These are phyloP conservation scores for Amanita jacksonii DNA, from an alignment of 768 basidiomycete genomes.

Conservation along the genomic window DNA sequence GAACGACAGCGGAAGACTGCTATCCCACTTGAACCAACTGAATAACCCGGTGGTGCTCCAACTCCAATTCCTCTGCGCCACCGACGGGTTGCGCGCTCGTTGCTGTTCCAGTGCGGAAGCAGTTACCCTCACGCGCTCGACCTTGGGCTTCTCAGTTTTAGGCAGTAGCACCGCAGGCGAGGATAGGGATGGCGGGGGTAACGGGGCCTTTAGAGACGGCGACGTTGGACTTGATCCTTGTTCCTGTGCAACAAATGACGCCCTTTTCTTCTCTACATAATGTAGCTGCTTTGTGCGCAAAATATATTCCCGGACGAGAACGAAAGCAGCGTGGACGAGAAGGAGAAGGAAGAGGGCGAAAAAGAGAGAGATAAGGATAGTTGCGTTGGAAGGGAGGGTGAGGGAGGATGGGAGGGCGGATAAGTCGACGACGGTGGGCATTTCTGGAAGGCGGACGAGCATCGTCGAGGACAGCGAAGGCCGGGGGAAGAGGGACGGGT, in stretches of 20 bases:
- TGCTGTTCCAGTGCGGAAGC: conserved; percentile 15
- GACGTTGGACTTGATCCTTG: conserved; percentile 3
- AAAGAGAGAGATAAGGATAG: conserved; percentile 16
- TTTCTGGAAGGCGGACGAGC: conserved; percentile 8
- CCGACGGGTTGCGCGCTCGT: conserved; percentile 11
- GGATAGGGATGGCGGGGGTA: conserved; percentile 5
- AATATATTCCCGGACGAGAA: conserved; percentile 9
- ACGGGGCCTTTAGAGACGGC: too few relatives aligned
- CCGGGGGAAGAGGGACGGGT: conserved; percentile 5
- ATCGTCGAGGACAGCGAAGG: conserved; percentile 7
- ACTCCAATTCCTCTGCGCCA: neutral
- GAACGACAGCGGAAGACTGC: conserved; percentile 3
- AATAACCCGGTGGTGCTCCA: conserved; percentile 4
- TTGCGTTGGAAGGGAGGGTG: conserved; percentile 10
- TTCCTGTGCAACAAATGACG: conserved; percentile 10
- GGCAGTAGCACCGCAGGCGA: conserved; percentile 15
- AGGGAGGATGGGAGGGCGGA: conserved; percentile 11
- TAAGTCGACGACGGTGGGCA: conserved; percentile 11
- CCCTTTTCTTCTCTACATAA: conserved; percentile 11
- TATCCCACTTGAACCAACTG: conserved; percentile 9
- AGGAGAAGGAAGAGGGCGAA: conserved; percentile 8
- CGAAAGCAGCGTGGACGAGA: conserved; percentile 8
- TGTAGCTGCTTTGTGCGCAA: conserved; percentile 7
- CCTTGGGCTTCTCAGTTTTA: conserved; percentile 13
- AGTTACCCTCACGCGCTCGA: conserved; percentile 5